Evolutionary conservation across 495 filamentous ascomycete genomes (phyloP).

Genomic region (Daldinia grandis): DNA sequence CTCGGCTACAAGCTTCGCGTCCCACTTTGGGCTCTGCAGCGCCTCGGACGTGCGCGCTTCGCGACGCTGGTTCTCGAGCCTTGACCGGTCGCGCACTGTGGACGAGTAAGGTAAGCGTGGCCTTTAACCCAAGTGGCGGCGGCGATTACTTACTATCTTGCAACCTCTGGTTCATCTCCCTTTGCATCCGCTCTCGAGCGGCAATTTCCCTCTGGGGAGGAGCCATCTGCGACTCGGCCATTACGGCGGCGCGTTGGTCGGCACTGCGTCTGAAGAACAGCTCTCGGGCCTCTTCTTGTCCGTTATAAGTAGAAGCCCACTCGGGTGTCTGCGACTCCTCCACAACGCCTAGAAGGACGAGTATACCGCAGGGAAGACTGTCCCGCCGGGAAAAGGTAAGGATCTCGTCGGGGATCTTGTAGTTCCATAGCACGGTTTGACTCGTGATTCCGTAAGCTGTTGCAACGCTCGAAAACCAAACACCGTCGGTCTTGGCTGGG

Average conservation of each 20-base stretch:
- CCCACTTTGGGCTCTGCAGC: constrained; percentile 64
- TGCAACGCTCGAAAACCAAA: constrained; percentile 66
- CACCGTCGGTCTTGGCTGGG: constrained; percentile 48
- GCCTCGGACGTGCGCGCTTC: constrained; percentile 62
- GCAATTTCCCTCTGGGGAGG: constrained; percentile 58
- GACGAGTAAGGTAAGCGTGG: neutral
- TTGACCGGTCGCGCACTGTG: constrained; percentile 50
- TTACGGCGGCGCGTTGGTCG: constrained; percentile 54
- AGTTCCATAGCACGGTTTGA: constrained; percentile 68
- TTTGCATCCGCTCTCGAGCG: constrained; percentile 43
- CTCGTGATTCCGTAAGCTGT: constrained; percentile 63
- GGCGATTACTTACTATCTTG: constrained; percentile 47
- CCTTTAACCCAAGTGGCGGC: too few species aligned
- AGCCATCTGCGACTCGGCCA: constrained; percentile 56
- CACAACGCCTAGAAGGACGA: constrained; percentile 63
- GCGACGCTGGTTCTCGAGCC: constrained; percentile 50
- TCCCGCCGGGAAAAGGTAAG: constrained; percentile 59
- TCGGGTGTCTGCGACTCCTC: constrained; percentile 62
- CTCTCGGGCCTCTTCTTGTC: constrained; percentile 50
- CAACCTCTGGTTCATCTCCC: constrained; percentile 51
- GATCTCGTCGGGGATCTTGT: constrained; percentile 64
- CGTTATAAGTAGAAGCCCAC: constrained; percentile 60
- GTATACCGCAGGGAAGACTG: constrained; percentile 68
- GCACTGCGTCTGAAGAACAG: constrained; percentile 45
- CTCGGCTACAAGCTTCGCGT: constrained; percentile 59